Base-by-base conservation (phyloP, 2,329 filamentous ascomycete genomes). In the Blastomyces silverae region DNA sequence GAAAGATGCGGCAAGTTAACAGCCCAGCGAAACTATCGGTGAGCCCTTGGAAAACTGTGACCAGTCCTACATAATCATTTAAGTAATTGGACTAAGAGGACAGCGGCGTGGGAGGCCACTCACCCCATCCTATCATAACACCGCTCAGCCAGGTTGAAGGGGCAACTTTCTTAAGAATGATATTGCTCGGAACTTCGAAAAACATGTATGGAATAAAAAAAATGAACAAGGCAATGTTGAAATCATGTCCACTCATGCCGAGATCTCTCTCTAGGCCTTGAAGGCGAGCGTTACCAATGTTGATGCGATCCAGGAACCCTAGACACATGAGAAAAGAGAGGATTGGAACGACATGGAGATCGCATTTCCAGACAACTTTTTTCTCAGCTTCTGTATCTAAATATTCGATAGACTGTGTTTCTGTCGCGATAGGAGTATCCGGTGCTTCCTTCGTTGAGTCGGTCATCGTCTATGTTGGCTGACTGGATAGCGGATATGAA, bases 241-340 rank as follows among this genome's bases (percentile, higher is more conserved):
- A 82, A 62, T 77, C 74, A 61, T 76, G 75, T 22, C 72, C 73
- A 4, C 70, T 72, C 79, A 82, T 79, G 58, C 75, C 66, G 55
- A 82, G 72, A 61, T 80, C 76, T 57, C 70, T 70, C 67, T 80
- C 77, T 15, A 82, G 69, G 3, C 79, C 79, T 61, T 79, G 74
- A 17, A 81, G 73, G 4, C 79, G 74, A 1, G 79, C 80, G 71
- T 82, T 82, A 37, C 79, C 80, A 63, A 82, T 81, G 66, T 79
- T 79, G 69, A 78, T 69, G n/a, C 80, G 74, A 66, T 82, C 80
- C 10, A 82, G 70, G 63, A 81, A 81, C 2, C 78, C 75, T 48
- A 80, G 72, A 17, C 80, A 70, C 66, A 78, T 81, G 1, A 84
- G 70, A 5, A 81, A 64, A 64, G 76, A 79, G 11, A 84, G 71